A percentile compares a stretch with the other conserved stretches of the same genome.
These are phyloP conservation scores for Fragaria ananassa DNA, from an alignment of 306 rosid genomes.

Conservation along the genomic window DNA sequence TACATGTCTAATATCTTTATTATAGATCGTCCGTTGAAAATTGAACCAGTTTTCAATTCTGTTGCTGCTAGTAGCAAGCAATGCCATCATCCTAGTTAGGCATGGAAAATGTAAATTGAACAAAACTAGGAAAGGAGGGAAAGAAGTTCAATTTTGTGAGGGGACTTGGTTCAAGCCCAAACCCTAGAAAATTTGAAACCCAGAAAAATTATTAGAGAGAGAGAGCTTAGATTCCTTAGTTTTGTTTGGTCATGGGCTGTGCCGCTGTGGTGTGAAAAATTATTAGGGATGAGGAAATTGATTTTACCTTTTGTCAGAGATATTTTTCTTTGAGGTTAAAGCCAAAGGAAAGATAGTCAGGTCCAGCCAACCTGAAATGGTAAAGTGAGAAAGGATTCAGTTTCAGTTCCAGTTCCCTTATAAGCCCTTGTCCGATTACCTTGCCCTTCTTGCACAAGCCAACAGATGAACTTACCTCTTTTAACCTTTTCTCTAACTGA, in stretches of 20 bases:
- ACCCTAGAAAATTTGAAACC: slow-evolving; percentile 34
- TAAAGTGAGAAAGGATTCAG: background rate
- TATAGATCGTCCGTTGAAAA: background rate
- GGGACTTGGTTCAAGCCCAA: background rate
- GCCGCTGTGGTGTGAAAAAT: background rate
- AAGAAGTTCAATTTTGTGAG: background rate
- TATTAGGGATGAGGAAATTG: slow-evolving; percentile 8
- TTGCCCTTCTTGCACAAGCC: background rate
- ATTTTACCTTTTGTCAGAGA: slow-evolving; percentile 11
- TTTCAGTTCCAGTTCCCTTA: background rate
- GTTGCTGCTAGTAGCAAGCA: background rate
- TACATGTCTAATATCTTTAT: background rate
- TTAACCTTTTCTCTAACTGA: background rate
- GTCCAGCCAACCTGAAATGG: background rate
- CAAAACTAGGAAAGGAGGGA: slow-evolving; percentile 9
- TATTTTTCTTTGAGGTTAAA: background rate
- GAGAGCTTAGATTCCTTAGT: background rate
- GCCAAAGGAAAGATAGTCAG: background rate
- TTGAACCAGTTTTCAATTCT: background rate
- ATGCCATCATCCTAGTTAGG: background rate
- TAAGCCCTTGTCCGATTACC: background rate
- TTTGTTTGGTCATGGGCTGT: background rate
- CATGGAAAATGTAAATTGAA: background rate
- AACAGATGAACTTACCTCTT: background rate
- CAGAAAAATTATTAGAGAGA: slow-evolving; percentile 2